Base-by-base conservation (phyloP, 2,329 filamentous ascomycete species). In the Furcasterigmium sp. region DNA sequence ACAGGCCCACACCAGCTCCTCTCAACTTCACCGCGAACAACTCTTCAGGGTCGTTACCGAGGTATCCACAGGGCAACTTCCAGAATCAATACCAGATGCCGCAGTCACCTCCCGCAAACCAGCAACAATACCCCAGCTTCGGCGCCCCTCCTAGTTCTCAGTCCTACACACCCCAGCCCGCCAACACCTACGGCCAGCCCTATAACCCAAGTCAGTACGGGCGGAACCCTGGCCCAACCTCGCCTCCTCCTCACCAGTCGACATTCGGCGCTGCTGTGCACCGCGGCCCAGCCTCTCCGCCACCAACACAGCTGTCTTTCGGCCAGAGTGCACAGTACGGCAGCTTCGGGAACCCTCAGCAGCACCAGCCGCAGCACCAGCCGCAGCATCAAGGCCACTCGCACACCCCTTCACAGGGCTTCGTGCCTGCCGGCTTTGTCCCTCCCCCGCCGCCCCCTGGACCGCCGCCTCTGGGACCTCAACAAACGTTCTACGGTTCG, bases 371-470 rank as follows among this genome's bases (percentile, higher is more conserved):
- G 46, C 54, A 42, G 26, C 45, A 69, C 56, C 71, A 61, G 46
- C 54, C 41, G 26, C 45, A 69, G 56, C 71, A 61, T 72, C 8
- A 75, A 50, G 68, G 61, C 50, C 65, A 42, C 65, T 51, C 58
- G 64, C 51, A 52, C 65, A 61, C 49, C 61, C 56, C 53, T 69
- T 53, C 46, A 36, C 58, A 61, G 28, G 61, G 62, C 19, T 75
- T 73, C 42, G 68, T 77, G 23, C 75, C 78, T 13, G 67, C 69
- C 0, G 78, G 78, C 4, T 82, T 81, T 48, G 75, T 84, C 29
- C 80, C 78, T 5, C 80, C 80, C 3, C 79, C 80, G 7, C 80
- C 80, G 2, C 79, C 80, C 2, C 80, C 80, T 1, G 79, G 78
- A 0, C 79, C 79, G 4, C 79, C 79, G 8, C 79, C 79, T 2